Conservation (phyloP, 176 grass and related monocot species). For the Rhipidocladum racemiflorum region DNA sequence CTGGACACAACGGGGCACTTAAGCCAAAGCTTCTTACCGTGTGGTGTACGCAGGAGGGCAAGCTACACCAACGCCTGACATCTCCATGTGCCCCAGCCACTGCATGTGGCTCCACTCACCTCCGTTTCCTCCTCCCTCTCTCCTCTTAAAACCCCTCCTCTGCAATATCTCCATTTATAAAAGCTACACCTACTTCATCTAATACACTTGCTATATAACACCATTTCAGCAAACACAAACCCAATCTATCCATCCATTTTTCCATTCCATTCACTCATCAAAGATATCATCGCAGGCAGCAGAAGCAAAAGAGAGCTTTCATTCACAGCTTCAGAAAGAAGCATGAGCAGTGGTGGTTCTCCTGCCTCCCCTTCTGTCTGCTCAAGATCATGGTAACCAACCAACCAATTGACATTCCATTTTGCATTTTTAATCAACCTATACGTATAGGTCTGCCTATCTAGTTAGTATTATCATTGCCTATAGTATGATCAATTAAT, state of each 20-base stretch:
- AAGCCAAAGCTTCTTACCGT: too few relatives aligned
- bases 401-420: neutral
- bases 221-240: neutral
- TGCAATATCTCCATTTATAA: constrained; percentile 24
- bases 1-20: too few relatives aligned
- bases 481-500: neutral
- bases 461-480: neutral
- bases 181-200: constrained; percentile 24
- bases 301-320: neutral
- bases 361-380: constrained; percentile 40
- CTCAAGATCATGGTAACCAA: constrained; percentile 55
- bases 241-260: neutral
- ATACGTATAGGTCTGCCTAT: neutral
- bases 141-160: constrained; percentile 18
- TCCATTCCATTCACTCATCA: neutral
- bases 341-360: constrained; percentile 40
- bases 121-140: neutral
- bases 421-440: neutral
- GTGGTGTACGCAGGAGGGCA: neutral
- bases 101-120: constrained; percentile 31
- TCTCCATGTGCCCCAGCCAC: constrained; percentile 54
- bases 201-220: neutral
- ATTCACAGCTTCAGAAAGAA: neutral
- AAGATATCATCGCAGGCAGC: neutral
- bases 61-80: constrained; percentile 30